These are phyloP conservation scores for Epichloe baconii DNA, from an alignment of 2,329 filamentous ascomycete genomes.

Conservation along the genomic window DNA sequence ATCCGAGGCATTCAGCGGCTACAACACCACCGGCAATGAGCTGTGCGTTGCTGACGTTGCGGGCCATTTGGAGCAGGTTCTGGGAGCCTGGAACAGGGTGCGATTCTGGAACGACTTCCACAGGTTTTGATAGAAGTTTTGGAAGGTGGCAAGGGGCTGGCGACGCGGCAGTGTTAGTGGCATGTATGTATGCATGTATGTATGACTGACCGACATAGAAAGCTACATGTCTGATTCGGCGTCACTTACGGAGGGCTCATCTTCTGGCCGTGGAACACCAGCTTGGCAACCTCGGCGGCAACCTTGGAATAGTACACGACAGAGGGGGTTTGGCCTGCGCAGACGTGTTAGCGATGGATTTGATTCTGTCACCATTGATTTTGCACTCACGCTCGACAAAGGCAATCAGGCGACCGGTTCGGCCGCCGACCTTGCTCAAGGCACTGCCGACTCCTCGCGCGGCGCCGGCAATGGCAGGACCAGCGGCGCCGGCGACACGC, in stretches of 20 bases:
- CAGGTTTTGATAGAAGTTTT: slow-evolving; percentile 69
- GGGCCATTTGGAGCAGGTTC: slow-evolving; percentile 41
- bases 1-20: slow-evolving; percentile 76
- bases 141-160: slow-evolving; percentile 67
- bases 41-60: slow-evolving; percentile 60
- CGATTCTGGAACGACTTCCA: slow-evolving; percentile 58
- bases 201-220: too few species aligned
- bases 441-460: slow-evolving; percentile 53
- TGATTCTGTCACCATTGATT: too few species aligned
- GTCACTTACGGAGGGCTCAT: slow-evolving; percentile 91
- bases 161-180: slow-evolving; percentile 4
- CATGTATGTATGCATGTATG: background rate
- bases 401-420: slow-evolving; percentile 63
- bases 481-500: slow-evolving; percentile 67
- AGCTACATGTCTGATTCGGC: background rate
- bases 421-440: slow-evolving; percentile 67
- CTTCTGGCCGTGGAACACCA: slow-evolving; percentile 76
- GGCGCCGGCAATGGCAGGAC: slow-evolving; percentile 61
- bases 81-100: slow-evolving; percentile 41
- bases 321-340: slow-evolving; percentile 66
- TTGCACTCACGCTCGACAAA: slow-evolving; percentile 71
- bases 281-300: slow-evolving; percentile 72
- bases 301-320: slow-evolving; percentile 89
- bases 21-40: slow-evolving; percentile 64
- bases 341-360: background rate